phyloP scores from a whole-genome alignment of 768 basidiomycete species.

The Hydnomerulius pinastri region DNA sequence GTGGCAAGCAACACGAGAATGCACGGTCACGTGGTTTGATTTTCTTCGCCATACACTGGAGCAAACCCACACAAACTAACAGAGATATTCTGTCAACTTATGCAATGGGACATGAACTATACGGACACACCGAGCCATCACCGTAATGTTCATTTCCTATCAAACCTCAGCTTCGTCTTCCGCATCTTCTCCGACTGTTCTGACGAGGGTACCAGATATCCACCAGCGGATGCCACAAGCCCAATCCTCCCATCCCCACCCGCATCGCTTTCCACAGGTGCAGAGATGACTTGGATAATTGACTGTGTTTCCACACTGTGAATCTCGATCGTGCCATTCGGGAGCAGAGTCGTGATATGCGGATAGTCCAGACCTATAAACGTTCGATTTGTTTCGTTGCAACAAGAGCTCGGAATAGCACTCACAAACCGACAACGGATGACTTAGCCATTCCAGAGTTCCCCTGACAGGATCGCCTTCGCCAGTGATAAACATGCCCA shows the following conservation, averaged over 20 bases:
- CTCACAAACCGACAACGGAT: constrained; percentile 78
- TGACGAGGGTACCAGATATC: constrained; percentile 45
- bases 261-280: constrained; percentile 36
- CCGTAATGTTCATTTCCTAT: constrained; percentile 11
- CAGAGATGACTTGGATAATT: constrained; percentile 68
- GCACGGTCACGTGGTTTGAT: constrained; percentile 27
- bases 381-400: background rate
- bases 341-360: constrained; percentile 74
- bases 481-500: constrained; percentile 85
- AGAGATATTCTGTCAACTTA: background rate
- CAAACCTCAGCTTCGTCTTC: constrained; percentile 31
- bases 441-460: constrained; percentile 81
- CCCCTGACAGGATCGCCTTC: constrained; percentile 89
- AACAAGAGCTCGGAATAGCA: constrained; percentile 14
- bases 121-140: constrained; percentile 22
- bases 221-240: constrained; percentile 32
- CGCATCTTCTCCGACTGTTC: constrained; percentile 43
- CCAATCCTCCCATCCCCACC: constrained; percentile 27
- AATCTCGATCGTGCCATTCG: constrained; percentile 77
- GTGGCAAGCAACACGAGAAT: constrained; percentile 20
- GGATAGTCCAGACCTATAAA: constrained; percentile 76
- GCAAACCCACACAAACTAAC: too few relatives aligned
- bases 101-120: constrained; percentile 8
- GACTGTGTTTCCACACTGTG: constrained; percentile 77
- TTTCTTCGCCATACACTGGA: constrained; percentile 7